A percentile compares a stretch with the other conserved stretches of the same genome.
Evolutionary conservation across 495 filamentous ascomycete genomes (phyloP).

Genomic region (Hapsidospora chrysogenum): DNA sequence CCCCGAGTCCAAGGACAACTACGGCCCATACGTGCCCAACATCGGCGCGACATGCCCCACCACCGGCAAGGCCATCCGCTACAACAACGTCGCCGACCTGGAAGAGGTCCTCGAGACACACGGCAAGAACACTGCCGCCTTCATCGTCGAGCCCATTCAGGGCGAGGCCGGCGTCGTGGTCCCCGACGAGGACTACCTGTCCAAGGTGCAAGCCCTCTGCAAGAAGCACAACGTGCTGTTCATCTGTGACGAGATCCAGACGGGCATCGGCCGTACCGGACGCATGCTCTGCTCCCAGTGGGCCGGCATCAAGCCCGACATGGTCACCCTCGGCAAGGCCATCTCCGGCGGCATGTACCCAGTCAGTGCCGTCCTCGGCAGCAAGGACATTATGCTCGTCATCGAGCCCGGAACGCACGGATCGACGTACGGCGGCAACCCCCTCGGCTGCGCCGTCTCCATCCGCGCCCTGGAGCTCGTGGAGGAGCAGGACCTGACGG

Average conservation of each 20-base stretch:
- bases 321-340: slow-evolving; percentile 90
- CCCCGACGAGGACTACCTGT: slow-evolving; percentile 76
- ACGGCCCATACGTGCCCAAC: slow-evolving; percentile 85
- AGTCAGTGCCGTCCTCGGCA: slow-evolving; percentile 80
- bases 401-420: slow-evolving; percentile 94
- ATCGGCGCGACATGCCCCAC: slow-evolving; percentile 65
- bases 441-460: slow-evolving; percentile 88
- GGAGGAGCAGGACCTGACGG: slow-evolving; percentile 75
- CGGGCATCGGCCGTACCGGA: slow-evolving; percentile 86
- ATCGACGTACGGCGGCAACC: slow-evolving; percentile 94
- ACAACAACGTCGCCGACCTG: slow-evolving; percentile 70
- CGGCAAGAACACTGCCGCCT: slow-evolving; percentile 73
- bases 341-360: slow-evolving; percentile 98
- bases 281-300: slow-evolving; percentile 87
- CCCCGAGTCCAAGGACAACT: slow-evolving; percentile 89
- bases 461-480: slow-evolving; percentile 93
- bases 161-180: slow-evolving; percentile 96
- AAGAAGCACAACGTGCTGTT: slow-evolving; percentile 85
- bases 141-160: slow-evolving; percentile 96
- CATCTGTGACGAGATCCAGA: slow-evolving; percentile 98
- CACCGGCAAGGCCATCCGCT: slow-evolving; percentile 63
- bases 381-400: slow-evolving; percentile 90
- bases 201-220: slow-evolving; percentile 68
- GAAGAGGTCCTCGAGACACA: slow-evolving; percentile 64
- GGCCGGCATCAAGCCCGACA: slow-evolving; percentile 86